Conservation (phyloP, 768 basidiomycete genomes). For the Lactarius pseudohatsudake region DNA sequence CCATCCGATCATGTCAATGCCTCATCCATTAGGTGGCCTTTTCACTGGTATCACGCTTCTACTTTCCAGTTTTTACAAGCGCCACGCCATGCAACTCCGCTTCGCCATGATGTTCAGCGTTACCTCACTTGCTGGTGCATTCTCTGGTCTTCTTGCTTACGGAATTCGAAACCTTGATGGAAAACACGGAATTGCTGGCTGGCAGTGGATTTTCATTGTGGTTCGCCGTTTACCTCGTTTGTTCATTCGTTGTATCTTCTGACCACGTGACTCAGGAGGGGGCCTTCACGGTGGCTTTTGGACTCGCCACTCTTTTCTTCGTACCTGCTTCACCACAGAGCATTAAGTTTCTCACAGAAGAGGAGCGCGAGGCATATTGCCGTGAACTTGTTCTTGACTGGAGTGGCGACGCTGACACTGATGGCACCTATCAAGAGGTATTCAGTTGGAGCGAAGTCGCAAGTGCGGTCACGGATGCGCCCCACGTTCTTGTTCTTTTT, state of each 20-base stretch:
- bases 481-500: conserved; percentile 55
- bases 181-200: conserved; percentile 50
- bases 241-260: neutral
- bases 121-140: conserved; percentile 52
- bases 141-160: conserved; percentile 62
- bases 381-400: conserved; percentile 40
- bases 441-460: conserved; percentile 62
- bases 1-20: neutral
- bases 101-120: conserved; percentile 45
- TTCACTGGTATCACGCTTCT: conserved; percentile 39
- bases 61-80: conserved; percentile 34
- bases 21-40: conserved; percentile 39
- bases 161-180: conserved; percentile 58
- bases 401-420: conserved; percentile 37
- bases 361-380: conserved; percentile 42
- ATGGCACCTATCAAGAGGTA: conserved; percentile 42
- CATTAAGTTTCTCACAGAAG: conserved; percentile 49
- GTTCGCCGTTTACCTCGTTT: conserved; percentile 31
- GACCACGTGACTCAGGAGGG: conserved; percentile 45
- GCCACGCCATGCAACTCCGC: conserved; percentile 34
- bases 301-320: conserved; percentile 49
- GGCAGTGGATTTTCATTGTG: conserved; percentile 68
- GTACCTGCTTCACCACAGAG: conserved; percentile 44
- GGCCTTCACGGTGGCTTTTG: conserved; percentile 59
- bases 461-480: conserved; percentile 44